phyloP scores from a whole-genome alignment of 164 flowering plant species.

The Berberis thunbergii region DNA sequence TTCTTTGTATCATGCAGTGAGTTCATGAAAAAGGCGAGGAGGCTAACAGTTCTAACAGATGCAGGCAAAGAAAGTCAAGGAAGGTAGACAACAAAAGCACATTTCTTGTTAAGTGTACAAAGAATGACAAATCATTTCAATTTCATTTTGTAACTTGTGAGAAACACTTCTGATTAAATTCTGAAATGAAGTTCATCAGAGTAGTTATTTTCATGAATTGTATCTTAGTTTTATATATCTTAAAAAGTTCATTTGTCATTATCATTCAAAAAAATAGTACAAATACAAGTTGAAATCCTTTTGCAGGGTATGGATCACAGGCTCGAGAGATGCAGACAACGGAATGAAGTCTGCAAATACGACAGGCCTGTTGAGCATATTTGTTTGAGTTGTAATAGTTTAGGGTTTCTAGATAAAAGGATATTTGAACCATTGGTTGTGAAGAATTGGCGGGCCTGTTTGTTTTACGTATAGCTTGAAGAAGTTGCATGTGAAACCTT shows the following conservation, averaged over 20 bases:
- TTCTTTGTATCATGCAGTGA: background rate
- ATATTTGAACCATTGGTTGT: background rate
- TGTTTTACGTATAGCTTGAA: background rate
- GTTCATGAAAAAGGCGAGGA: too few species aligned
- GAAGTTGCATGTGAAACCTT: too few species aligned
- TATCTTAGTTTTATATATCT: too few species aligned
- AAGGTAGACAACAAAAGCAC: too few species aligned
- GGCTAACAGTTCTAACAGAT: too few species aligned
- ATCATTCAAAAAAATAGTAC: background rate
- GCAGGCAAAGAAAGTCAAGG: too few species aligned
- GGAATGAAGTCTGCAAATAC: constrained; percentile 45
- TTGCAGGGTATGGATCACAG: constrained; percentile 48
- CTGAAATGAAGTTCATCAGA: too few species aligned
- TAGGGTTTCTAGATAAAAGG: constrained; percentile 9
- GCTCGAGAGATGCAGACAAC: constrained; percentile 34
- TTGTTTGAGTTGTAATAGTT: constrained; percentile 19
- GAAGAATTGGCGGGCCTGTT: background rate
- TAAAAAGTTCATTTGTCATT: background rate
- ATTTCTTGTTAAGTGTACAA: too few species aligned
- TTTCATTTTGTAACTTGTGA: too few species aligned
- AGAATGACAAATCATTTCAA: too few species aligned
- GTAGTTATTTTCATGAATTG: too few species aligned
- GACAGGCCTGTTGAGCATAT: constrained; percentile 52
- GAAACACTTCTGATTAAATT: too few species aligned
- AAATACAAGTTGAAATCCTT: constrained; percentile 8